Conservation (phyloP, 139 green algal species). For the Chlorella sp. region DNA sequence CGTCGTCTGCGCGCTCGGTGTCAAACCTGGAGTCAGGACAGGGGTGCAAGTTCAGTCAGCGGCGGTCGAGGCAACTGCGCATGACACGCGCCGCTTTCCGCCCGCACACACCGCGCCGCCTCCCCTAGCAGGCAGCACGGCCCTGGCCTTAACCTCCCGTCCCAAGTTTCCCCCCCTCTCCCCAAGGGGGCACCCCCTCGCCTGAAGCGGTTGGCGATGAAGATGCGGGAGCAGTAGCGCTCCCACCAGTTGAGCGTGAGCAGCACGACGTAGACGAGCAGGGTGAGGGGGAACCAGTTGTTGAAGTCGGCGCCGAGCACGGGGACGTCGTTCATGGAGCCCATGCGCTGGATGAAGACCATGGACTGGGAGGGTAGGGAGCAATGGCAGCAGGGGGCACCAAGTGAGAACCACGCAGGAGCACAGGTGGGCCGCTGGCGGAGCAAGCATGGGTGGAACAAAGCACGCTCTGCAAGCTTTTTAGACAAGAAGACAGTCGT, state of each 20-base stretch:
- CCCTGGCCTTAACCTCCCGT: no score
- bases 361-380: constrained; percentile 29
- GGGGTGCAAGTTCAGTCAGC: no score
- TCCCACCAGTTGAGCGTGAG: constrained; percentile 54
- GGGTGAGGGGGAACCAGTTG: constrained; percentile 79
- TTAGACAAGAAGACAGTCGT: neutral
- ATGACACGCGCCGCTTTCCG: neutral
- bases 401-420: neutral
- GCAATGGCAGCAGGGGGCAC: neutral
- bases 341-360: constrained; percentile 78
- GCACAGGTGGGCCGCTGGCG: no score
- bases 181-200: constrained; percentile 6
- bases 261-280: constrained; percentile 64
- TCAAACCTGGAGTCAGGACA: no score
- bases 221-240: constrained; percentile 27
- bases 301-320: constrained; percentile 74
- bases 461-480: no score
- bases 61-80: neutral
- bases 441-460: no score
- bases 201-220: constrained; percentile 25
- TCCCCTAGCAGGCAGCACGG: no score
- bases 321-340: constrained; percentile 75
- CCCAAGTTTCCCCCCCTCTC: no score
- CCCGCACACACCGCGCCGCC: neutral
- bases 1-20: constrained; percentile 74